phyloP scores from a whole-genome alignment of 2,329 filamentous ascomycete species.

The Botrytis tulipae region DNA sequence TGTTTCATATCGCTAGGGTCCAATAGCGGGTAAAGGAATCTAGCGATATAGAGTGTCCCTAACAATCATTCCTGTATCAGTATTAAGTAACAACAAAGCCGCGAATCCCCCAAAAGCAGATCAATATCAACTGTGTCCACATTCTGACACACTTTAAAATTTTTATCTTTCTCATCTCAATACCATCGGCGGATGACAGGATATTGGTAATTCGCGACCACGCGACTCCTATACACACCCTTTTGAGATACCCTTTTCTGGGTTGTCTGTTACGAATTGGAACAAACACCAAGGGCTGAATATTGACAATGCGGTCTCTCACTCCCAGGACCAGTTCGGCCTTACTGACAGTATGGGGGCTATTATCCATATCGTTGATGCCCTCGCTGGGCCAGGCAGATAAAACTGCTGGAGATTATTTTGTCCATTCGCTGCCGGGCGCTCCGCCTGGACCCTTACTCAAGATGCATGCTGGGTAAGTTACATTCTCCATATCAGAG shows the following conservation, averaged over 20 bases:
- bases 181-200: constrained; percentile 12
- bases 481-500: constrained; percentile 25
- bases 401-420: constrained; percentile 80
- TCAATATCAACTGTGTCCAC: constrained; percentile 21
- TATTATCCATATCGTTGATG: constrained; percentile 48
- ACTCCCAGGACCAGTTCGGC: constrained; percentile 22
- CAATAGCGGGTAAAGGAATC: background rate
- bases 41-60: background rate
- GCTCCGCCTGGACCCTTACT: constrained; percentile 73
- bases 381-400: constrained; percentile 44
- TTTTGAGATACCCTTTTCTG: constrained; percentile 14
- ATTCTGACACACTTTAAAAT: background rate
- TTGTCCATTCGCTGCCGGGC: constrained; percentile 80
- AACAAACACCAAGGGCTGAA: background rate
- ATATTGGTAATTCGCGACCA: constrained; percentile 20
- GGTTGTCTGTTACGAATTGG: constrained; percentile 21
- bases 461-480: constrained; percentile 98
- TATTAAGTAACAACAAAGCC: constrained; percentile 19
- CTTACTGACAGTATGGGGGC: constrained; percentile 32
- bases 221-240: constrained; percentile 23
- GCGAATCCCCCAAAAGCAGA: constrained; percentile 4
- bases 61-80: constrained; percentile 13
- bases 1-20: background rate
- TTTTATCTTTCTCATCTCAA: background rate
- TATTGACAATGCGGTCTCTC: constrained; percentile 36